Conservation (phyloP, 73 alveolate genomes). For the Breviolum minutum region DNA sequence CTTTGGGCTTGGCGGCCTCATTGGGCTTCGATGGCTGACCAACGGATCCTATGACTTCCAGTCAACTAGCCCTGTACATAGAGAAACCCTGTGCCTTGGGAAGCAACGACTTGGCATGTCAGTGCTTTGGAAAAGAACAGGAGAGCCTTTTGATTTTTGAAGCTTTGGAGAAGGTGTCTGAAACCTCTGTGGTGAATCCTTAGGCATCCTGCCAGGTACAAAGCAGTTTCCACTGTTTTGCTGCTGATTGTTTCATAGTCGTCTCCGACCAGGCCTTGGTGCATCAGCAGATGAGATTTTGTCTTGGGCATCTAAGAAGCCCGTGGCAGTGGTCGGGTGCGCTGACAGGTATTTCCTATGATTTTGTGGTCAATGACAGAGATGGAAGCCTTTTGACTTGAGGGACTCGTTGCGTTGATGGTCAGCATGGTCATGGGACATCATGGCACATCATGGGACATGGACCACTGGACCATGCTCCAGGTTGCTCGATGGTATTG, state of each 20-base stretch:
- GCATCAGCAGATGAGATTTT: conserved; percentile 24
- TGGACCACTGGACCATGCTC: background rate
- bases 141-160: no score
- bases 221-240: no score
- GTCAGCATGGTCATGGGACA: background rate
- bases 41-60: background rate
- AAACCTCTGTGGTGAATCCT: no score
- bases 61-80: background rate
- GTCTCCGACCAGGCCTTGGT: background rate
- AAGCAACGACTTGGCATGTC: no score
- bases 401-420: background rate
- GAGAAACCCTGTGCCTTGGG: background rate
- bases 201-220: no score
- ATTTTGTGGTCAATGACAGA: background rate
- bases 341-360: background rate
- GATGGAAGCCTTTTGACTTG: background rate
- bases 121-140: no score
- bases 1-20: conserved; percentile 46
- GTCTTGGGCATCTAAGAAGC: conserved; percentile 50
- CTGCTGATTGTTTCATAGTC: no score
- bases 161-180: no score
- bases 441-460: no score
- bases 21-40: conserved; percentile 2
- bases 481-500: conserved; percentile 60
- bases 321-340: conserved; percentile 49